Evolutionary conservation across 768 basidiomycete genomes (phyloP), one percentile per base, ranked within the genome.

Genomic region (Pleurotus tuber-regium): DNA sequence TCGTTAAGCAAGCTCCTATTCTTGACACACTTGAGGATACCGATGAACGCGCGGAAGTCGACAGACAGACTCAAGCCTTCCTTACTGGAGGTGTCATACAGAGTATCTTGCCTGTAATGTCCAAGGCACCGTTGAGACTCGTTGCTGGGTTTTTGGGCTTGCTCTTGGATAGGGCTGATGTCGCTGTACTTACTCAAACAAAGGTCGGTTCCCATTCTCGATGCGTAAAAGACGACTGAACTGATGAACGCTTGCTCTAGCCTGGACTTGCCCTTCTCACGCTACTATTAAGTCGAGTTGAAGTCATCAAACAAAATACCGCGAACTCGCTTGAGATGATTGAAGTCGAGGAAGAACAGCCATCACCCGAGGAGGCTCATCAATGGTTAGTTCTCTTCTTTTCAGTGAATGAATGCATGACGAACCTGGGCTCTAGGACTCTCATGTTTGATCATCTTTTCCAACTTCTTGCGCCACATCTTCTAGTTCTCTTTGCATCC

Each of bases 191-290:
- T 50, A 84, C 91, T 10, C 80, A 84, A 53, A 92, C 94, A 9
- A 86, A 84, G 71, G 95, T 97, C 56, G 33, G 87, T 28, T n/a
- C n/a, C n/a, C n/a, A n/a, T n/a, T n/a, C n/a, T n/a, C n/a, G n/a
- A n/a, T 19, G 35, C 35, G 0, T 21, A 21, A 46, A 43, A 5
- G 19, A 12, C 30, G 43, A 14, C 35, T 36, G 31, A 35, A 11
- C 29, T 6, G 19, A 5, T 33, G 2, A 44, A 39, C 26, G 33
- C 50, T 19, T 24, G 50, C 24, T 43, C 33, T 18, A 98, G 94
- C 93, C 97, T 50, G 97, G 95, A 29, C 74, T 98, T 23, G 91
- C 92, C 2, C 76, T 98, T 44, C 74, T 98, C 55, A 98, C 94
- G 0, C 75, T 95, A 39, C 87, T 98, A 66, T 73, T 98, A 49